Evolutionary conservation across 768 basidiomycete species (phyloP), one percentile per base, ranked within the genome.

Genomic region (Royoungia palumana): DNA sequence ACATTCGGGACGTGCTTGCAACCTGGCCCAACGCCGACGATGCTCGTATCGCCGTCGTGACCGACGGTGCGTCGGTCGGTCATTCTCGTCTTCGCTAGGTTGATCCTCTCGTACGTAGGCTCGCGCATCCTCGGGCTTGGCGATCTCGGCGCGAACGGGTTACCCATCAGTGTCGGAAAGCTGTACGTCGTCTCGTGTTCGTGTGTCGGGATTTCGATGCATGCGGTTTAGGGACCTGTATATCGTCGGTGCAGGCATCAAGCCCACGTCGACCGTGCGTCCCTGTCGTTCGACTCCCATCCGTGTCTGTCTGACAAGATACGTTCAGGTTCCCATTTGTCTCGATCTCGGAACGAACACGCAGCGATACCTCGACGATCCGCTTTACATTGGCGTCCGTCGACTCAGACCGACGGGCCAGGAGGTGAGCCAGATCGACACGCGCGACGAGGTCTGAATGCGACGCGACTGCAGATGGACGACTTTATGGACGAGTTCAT

Each of bases 271-370:
- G 13, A 78, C 78, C 12, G 66, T 68, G 47, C 35, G 67, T 56
- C 36, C n/a, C n/a, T n/a, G n/a, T n/a, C 6, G 21, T 34, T 17
- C 27, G n/a, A n/a, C n/a, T n/a, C 24, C 3, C 20, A 7, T 11
- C 22, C 11, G 17, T 39, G 10, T 21, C 13, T 7, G 32, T 14
- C n/a, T 53, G 32, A 39, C 46, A 21, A 7, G 12, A 17, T 27
- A 8, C 5, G 36, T 27, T 3, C 55, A 73, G 72, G 63, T 87
- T 14, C 85, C 85, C 12, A 82, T 87, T 46, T 81, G 81, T 51
- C 73, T 85, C 44, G 87, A 89, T 67, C 74, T 89, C 35, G 88
- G 88, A 17, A 89, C 88, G 11, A 87, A 89, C 67, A 88, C 82
- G 35, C 70, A 80, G 49, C 75, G 71, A 44, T 79, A 79, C 61